Evolutionary conservation across 352 stramenopile genomes (phyloP).

Genomic region (Pythium grandisporangium): DNA sequence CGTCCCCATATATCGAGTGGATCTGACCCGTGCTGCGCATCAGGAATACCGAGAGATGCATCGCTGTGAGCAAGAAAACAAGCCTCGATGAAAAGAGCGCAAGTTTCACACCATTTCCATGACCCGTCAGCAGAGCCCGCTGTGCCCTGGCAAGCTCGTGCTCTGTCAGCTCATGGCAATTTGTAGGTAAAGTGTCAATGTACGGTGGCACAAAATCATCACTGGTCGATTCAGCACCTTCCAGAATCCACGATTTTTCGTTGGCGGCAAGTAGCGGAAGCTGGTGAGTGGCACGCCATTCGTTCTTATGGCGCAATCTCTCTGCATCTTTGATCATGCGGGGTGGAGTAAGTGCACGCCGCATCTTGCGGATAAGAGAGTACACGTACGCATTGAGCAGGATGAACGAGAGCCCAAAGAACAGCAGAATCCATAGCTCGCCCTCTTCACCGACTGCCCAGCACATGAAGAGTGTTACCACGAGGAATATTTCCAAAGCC

Average conservation of each 20-base stretch:
- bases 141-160: conserved; percentile 29
- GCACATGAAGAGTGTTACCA: conserved; percentile 32
- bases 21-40: conserved; percentile 39
- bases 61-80: conserved; percentile 61
- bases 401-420: conserved; percentile 27
- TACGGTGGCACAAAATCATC: conserved; percentile 43
- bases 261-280: conserved; percentile 19
- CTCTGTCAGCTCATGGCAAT: conserved; percentile 24
- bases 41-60: conserved; percentile 58
- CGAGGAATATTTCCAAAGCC: conserved; percentile 40
- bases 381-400: conserved; percentile 39
- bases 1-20: conserved; percentile 6
- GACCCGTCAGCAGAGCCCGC: conserved; percentile 18
- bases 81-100: conserved; percentile 59
- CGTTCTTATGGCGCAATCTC: conserved; percentile 36
- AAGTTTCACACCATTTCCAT: conserved; percentile 38
- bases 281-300: conserved; percentile 39
- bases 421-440: conserved; percentile 34
- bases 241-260: conserved; percentile 40
- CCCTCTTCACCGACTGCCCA: conserved; percentile 21
- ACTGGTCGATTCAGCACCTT: conserved; percentile 13
- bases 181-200: conserved; percentile 25
- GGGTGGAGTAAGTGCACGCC: conserved; percentile 33
- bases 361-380: conserved; percentile 38
- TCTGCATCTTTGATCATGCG: conserved; percentile 48